Evolutionary conservation across 192 early-diverging fungal genomes (phyloP).

Genomic region (Podochytrium sp.): DNA sequence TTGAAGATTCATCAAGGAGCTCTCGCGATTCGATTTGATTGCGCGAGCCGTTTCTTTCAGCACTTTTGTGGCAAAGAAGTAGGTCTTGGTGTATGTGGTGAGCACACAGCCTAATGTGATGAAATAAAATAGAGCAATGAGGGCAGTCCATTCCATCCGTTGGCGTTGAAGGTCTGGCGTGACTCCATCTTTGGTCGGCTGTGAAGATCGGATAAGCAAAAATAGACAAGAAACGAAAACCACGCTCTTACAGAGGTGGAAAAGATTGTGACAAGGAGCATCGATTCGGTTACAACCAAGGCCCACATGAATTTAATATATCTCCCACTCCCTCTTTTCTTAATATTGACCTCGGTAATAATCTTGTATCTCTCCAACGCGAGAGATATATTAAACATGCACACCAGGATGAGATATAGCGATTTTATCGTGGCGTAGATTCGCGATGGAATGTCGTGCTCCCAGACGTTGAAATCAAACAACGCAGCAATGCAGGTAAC

Average conservation of each 20-base stretch:
- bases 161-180: not conserved
- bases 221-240: not conserved
- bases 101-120: not conserved
- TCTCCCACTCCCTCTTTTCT: not conserved
- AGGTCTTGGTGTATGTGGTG: not conserved
- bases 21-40: not conserved
- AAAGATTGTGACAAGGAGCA: not conserved
- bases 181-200: not conserved
- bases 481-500: not conserved
- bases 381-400: not conserved
- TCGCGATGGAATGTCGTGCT: too few relatives aligned
- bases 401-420: not conserved
- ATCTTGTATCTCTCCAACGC: not conserved
- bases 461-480: not conserved
- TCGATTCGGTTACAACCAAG: too few relatives aligned
- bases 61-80: conserved; percentile 5
- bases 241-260: not conserved
- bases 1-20: not conserved
- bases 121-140: not conserved
- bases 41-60: not conserved
- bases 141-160: not conserved
- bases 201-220: not conserved
- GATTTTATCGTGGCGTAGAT: not conserved
- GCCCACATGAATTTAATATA: not conserved
- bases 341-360: not conserved